Evolutionary conservation across 1,284 basidiomycete species (phyloP), one percentile per base, ranked within the genome.

Genomic region (Marasmius tenuissimus): DNA sequence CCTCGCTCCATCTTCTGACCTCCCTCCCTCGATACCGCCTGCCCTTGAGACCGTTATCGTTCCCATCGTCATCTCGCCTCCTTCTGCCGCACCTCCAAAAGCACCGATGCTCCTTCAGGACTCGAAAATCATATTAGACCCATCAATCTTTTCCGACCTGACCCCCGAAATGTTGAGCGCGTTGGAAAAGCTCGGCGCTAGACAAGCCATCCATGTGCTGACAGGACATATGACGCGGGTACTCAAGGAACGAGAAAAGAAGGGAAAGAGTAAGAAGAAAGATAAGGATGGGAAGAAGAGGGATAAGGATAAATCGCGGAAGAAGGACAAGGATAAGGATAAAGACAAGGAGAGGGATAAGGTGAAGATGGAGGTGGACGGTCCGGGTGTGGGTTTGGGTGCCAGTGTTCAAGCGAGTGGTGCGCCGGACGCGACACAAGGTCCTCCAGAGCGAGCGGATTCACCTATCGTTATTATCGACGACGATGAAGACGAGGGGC

Each of bases 201-300:
- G 91, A 71, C 89, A 91, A 69, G 93, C 94, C 9, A 76, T 97
- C 60, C 86, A 88, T 68, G 88, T 93, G 22, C 77, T 97, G 55
- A 94, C 94, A 67, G 86, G 85, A 1, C 92, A 94, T 70, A 92
- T 96, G 70, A 92, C 95, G 40, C 84, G 88, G 55, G 92, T 89
- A 64, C 78, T 96, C 70, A 96, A 96, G 76, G 92, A 94, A 75
- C 84, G 87, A 66, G 85, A 87, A 54, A 85, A 87, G 66, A 85
- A 86, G 54, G 80, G 76, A 62, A 81, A 82, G 61, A 80, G 78
- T 45, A 73, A 82, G 63, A 77, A 72, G 40, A 72, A 54, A n/a
- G 35, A 54, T 14, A 54, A 54, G 34, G 37, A 54, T 12, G 52
- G 35, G 73, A 27, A 69, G 71, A 8, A 67, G 72, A 45, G 81